These are phyloP conservation scores for Crithidia sp. DNA, from an alignment of 208 protist genomes.

Conservation along the genomic window DNA sequence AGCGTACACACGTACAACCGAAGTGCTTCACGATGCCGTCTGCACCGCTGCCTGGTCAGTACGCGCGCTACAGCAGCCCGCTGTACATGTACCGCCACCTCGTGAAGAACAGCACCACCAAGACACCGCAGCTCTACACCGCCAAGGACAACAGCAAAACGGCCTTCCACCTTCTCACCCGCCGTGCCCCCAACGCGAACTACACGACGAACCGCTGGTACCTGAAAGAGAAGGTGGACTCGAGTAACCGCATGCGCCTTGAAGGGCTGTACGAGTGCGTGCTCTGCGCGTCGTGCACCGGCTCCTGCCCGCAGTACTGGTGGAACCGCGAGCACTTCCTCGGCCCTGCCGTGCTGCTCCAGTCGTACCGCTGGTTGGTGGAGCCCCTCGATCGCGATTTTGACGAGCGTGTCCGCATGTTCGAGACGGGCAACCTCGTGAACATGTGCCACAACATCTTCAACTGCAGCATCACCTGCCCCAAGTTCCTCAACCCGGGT, in stretches of 20 bases:
- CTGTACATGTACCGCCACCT: constrained; percentile 84
- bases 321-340: constrained; percentile 93
- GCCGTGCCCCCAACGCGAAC: constrained; percentile 43
- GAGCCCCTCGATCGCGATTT: constrained; percentile 91
- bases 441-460: constrained; percentile 94
- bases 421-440: constrained; percentile 83
- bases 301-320: constrained; percentile 91
- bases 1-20: neutral
- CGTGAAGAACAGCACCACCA: constrained; percentile 72
- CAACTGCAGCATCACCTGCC: constrained; percentile 91
- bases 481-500: constrained; percentile 92
- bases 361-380: constrained; percentile 90
- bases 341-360: constrained; percentile 88
- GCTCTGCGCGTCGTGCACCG: constrained; percentile 89
- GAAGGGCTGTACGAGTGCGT: constrained; percentile 93
- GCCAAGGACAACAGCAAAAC: constrained; percentile 91
- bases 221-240: constrained; percentile 90
- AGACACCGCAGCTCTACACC: constrained; percentile 69
- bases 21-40: constrained; percentile 58
- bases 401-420: constrained; percentile 82
- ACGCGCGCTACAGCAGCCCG: constrained; percentile 68
- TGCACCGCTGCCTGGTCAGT: constrained; percentile 63
- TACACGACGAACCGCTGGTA: constrained; percentile 89
- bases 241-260: constrained; percentile 76
- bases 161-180: constrained; percentile 75